Percentiles rank a stretch among this genome's conserved stretches.
phyloP scores from a whole-genome alignment of 2,329 filamentous ascomycete genomes.

The Cercospora sesami region DNA sequence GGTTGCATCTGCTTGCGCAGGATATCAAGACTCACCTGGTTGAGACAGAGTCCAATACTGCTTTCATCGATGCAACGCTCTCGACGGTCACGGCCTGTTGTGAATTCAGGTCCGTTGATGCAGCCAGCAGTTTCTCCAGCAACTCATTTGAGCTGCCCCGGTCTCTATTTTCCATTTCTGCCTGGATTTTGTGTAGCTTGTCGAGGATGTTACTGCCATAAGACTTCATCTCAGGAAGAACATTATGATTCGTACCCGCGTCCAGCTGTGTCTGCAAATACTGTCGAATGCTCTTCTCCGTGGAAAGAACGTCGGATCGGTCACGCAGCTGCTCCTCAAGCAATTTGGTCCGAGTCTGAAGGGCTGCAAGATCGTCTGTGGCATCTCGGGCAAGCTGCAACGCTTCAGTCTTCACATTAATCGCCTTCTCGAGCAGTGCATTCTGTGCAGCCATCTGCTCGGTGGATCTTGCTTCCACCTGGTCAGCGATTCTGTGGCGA shows the following conservation, averaged over 20 bases:
- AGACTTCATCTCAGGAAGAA: constrained; percentile 21
- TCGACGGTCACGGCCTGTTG: constrained; percentile 23
- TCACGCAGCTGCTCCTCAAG: constrained; percentile 29
- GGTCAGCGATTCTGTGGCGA: not conserved
- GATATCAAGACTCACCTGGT: constrained; percentile 18
- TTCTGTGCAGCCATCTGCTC: not conserved
- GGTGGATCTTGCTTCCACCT: not conserved
- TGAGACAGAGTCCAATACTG: constrained; percentile 22
- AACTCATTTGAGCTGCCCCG: constrained; percentile 14
- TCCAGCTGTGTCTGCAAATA: constrained; percentile 28
- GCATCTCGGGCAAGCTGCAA: constrained; percentile 24
- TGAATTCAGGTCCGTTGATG: constrained; percentile 24
- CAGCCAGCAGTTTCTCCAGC: constrained; percentile 24
- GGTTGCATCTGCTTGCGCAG: not conserved
- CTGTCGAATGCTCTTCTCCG: constrained; percentile 30
- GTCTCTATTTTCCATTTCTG: constrained; percentile 14
- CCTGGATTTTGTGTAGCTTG: constrained; percentile 31
- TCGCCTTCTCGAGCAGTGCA: constrained; percentile 16
- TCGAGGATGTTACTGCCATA: constrained; percentile 25
- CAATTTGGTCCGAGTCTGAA: constrained; percentile 16
- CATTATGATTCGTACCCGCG: constrained; percentile 13
- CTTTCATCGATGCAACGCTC: constrained; percentile 27
- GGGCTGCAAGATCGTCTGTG: constrained; percentile 21
- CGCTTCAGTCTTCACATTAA: constrained; percentile 22
- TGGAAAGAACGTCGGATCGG: constrained; percentile 24